Evolutionary conservation across 148 eudicot genomes (phyloP).

Genomic region (Chenopodium suecicum): DNA sequence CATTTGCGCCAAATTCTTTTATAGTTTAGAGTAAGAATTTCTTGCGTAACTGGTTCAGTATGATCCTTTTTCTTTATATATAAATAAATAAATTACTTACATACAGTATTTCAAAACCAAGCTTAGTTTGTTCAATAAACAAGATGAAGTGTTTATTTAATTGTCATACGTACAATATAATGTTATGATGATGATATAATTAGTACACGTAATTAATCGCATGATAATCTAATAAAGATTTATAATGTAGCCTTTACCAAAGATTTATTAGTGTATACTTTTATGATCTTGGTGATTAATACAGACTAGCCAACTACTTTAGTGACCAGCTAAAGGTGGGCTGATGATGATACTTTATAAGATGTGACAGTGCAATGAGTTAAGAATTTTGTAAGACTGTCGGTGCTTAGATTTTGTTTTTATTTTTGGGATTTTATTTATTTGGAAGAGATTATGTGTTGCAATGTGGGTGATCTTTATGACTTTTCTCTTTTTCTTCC

Average conservation of each 20-base stretch:
- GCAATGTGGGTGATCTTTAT: neutral
- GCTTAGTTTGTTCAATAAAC: too few relatives aligned
- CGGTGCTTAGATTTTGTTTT: slow-evolving; percentile 24
- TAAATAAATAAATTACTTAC: too few relatives aligned
- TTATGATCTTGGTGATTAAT: neutral
- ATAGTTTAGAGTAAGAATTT: too few relatives aligned
- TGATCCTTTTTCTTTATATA: too few relatives aligned
- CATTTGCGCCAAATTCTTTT: too few relatives aligned
- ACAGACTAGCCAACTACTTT: neutral
- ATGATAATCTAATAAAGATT: neutral
- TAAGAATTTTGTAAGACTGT: slow-evolving; percentile 25
- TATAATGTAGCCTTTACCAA: neutral
- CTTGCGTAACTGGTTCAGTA: too few relatives aligned
- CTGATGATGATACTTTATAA: neutral
- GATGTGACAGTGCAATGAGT: slow-evolving; percentile 26
- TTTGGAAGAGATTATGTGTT: neutral
- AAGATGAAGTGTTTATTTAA: too few relatives aligned
- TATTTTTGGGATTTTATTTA: neutral
- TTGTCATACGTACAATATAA: neutral
- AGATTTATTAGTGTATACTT: neutral
- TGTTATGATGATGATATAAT: neutral
- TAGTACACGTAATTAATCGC: neutral
- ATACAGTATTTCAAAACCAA: too few relatives aligned
- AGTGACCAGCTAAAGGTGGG: slow-evolving; percentile 7
- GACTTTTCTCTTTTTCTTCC: neutral